Percentiles rank a stretch among this genome's conserved stretches.
Evolutionary conservation across 2,329 filamentous ascomycete species (phyloP).

Genomic region (Alternaria arborescens): DNA sequence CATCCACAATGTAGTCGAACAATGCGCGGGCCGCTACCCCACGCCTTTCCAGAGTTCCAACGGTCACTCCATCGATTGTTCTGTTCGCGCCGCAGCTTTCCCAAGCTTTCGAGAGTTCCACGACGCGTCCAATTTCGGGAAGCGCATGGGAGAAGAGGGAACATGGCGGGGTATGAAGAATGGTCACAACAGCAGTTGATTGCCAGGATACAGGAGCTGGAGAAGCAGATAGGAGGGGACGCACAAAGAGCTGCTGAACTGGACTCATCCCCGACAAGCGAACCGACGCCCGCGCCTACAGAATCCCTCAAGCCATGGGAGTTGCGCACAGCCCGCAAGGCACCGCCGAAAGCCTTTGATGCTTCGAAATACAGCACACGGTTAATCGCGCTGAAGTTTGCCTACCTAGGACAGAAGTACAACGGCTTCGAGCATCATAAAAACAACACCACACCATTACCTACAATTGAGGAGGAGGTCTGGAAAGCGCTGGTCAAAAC

Average conservation of each 20-base stretch:
- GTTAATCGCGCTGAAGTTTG: slow-evolving; percentile 88
- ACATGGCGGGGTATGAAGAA: slow-evolving; percentile 41
- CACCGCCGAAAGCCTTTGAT: slow-evolving; percentile 69
- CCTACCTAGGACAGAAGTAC: slow-evolving; percentile 90
- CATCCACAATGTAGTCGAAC: slow-evolving; percentile 26
- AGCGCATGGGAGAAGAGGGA: slow-evolving; percentile 18
- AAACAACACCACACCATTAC: slow-evolving; percentile 71
- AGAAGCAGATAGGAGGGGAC: slow-evolving; percentile 25
- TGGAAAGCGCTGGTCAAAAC: slow-evolving; percentile 90
- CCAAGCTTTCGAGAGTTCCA: slow-evolving; percentile 46
- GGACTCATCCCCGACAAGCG: slow-evolving; percentile 4
- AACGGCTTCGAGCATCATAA: slow-evolving; percentile 91
- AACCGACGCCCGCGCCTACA: background rate
- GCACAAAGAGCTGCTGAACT: background rate
- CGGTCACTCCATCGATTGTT: slow-evolving; percentile 38
- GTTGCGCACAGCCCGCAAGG: slow-evolving; percentile 43
- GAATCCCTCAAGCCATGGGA: slow-evolving; percentile 17
- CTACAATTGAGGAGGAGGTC: slow-evolving; percentile 90
- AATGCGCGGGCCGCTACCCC: slow-evolving; percentile 40
- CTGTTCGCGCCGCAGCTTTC: slow-evolving; percentile 39
- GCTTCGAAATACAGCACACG: slow-evolving; percentile 82
- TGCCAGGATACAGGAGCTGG: slow-evolving; percentile 45
- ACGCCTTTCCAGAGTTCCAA: slow-evolving; percentile 41
- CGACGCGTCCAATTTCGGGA: slow-evolving; percentile 31
- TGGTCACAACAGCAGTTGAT: slow-evolving; percentile 49